These are phyloP conservation scores for Scenedesmus sp. DNA, from an alignment of 163 green algal species.

Conservation along the genomic window DNA sequence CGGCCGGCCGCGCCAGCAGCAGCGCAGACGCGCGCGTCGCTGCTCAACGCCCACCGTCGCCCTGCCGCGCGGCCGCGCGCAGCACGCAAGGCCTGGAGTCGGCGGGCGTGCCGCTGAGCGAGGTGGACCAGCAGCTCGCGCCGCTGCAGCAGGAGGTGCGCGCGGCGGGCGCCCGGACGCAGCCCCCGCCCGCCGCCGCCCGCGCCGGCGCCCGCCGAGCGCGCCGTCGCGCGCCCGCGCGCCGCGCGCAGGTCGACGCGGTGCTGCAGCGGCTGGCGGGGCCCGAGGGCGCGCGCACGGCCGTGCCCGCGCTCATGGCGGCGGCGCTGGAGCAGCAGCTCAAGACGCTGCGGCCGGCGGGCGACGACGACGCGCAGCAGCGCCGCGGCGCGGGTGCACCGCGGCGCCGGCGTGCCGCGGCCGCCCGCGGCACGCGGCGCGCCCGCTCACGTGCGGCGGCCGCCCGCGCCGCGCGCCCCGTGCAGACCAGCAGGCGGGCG, in stretches of 20 bases:
- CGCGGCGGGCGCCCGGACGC: background rate
- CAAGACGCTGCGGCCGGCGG: background rate
- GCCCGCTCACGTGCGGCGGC: background rate
- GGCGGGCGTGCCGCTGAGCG: slow-evolving; percentile 19
- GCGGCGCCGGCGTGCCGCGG: too few relatives aligned
- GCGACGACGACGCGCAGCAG: background rate
- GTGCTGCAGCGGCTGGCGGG: slow-evolving; percentile 33
- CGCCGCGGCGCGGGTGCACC: background rate
- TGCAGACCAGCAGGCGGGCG: background rate
- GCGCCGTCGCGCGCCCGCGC: background rate
- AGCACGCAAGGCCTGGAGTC: slow-evolving; percentile 2
- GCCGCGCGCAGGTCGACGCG: slow-evolving; percentile 25
- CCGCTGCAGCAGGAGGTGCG: slow-evolving; percentile 43
- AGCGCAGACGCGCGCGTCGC: too few relatives aligned
- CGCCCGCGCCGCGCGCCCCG: background rate
- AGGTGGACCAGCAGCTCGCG: slow-evolving; percentile 40
- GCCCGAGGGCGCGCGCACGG: background rate
- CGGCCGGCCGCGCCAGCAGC: too few relatives aligned
- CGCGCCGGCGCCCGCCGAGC: too few relatives aligned
- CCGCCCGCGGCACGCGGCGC: background rate
- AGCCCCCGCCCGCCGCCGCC: too few relatives aligned
- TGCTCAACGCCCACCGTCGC: too few relatives aligned
- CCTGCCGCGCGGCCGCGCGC: too few relatives aligned
- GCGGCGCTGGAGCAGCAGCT: slow-evolving; percentile 34
- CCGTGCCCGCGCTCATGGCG: slow-evolving; percentile 22